Percentiles rank a stretch among this genome's conserved stretches.
These are phyloP conservation scores for Alternaria panax DNA, from an alignment of 2,329 filamentous ascomycete genomes.

Conservation along the genomic window DNA sequence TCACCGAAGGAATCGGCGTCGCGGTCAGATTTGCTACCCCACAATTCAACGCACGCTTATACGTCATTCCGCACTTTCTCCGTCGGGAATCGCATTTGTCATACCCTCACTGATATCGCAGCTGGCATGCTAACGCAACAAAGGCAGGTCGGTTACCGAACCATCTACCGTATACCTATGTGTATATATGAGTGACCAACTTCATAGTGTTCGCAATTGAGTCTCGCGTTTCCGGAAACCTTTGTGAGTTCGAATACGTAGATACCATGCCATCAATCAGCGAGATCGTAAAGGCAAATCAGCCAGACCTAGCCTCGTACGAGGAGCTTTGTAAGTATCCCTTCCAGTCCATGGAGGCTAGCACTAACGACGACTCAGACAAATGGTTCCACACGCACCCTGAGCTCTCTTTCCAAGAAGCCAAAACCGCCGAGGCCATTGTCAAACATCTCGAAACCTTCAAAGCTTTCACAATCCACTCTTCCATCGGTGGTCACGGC, in stretches of 20 bases:
- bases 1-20: not conserved
- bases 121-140: conserved; percentile 9
- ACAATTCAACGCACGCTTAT: conserved; percentile 8
- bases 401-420: conserved; percentile 48
- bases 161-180: not conserved
- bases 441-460: conserved; percentile 37
- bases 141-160: conserved; percentile 5
- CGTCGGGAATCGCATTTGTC: conserved; percentile 26
- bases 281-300: conserved; percentile 33
- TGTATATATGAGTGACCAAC: conserved; percentile 2
- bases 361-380: conserved; percentile 26
- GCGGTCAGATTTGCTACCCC: conserved; percentile 1
- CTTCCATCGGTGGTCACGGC: conserved; percentile 66
- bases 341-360: not conserved
- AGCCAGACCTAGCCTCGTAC: conserved; percentile 38
- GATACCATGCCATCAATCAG: conserved; percentile 40
- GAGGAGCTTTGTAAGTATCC: conserved; percentile 43
- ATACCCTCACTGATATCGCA: not conserved
- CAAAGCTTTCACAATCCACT: conserved; percentile 54
- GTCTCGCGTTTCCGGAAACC: not conserved
- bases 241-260: not conserved
- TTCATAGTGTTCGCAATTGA: not conserved
- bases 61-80: conserved; percentile 31
- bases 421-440: conserved; percentile 42
- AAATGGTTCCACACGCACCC: conserved; percentile 47